Conservation (phyloP, 371 early-diverging fungal genomes). For the Mortierella sp. region DNA sequence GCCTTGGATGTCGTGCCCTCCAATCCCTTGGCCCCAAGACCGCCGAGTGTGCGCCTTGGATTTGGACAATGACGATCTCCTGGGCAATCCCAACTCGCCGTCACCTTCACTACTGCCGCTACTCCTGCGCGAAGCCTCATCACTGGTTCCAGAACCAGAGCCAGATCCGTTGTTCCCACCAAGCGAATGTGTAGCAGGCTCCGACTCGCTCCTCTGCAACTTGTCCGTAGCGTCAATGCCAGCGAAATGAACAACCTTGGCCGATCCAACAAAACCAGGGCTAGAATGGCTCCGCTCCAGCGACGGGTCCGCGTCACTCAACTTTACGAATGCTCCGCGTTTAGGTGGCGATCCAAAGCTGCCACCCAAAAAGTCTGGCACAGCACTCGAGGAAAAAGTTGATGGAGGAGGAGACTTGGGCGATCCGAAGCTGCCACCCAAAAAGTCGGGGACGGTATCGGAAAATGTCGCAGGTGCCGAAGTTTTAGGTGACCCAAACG, state of each 20-base stretch:
- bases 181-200: background rate
- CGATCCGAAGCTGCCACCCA: slow-evolving; percentile 18
- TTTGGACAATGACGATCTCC: slow-evolving; percentile 14
- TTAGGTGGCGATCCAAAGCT: slow-evolving; percentile 18
- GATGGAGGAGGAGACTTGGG: background rate
- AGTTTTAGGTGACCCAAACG: background rate
- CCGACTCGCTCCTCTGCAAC: slow-evolving; percentile 15
- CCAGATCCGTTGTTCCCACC: background rate
- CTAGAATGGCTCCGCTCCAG: background rate
- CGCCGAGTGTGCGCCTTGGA: slow-evolving; percentile 51
- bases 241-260: slow-evolving; percentile 36
- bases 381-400: background rate
- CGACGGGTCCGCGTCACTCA: background rate
- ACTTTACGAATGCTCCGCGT: background rate
- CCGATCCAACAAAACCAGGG: slow-evolving; percentile 7
- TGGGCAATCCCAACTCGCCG: background rate
- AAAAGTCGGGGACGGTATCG: slow-evolving; percentile 15
- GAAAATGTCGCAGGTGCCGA: background rate
- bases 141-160: background rate
- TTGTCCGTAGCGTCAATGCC: slow-evolving; percentile 4
- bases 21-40: slow-evolving; percentile 54
- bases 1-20: slow-evolving; percentile 44
- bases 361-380: slow-evolving; percentile 33
- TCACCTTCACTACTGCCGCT: background rate
- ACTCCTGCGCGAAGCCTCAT: background rate